A percentile compares a stretch with the other conserved stretches of the same genome.
These are phyloP conservation scores for Lichtheimia hyalospora DNA, from an alignment of 371 early-diverging fungal genomes.

Conservation along the genomic window DNA sequence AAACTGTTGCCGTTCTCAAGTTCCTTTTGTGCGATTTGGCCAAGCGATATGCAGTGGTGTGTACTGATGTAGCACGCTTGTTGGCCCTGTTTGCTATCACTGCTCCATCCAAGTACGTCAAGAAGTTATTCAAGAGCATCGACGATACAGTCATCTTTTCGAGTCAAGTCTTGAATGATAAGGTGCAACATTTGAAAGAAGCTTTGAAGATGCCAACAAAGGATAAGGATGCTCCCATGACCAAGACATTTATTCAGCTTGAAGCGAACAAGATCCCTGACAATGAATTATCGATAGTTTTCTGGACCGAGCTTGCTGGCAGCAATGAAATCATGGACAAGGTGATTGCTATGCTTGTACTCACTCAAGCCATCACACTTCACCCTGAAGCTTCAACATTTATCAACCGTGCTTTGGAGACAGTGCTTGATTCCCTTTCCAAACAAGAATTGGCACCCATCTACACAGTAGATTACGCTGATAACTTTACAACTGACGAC, in stretches of 20 bases:
- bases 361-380: conserved; percentile 9
- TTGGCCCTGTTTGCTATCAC: conserved; percentile 31
- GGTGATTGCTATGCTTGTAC: conserved; percentile 32
- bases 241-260: conserved; percentile 29
- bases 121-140: not conserved
- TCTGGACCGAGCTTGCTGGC: conserved; percentile 35
- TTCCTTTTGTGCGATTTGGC: conserved; percentile 34
- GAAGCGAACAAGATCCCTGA: conserved; percentile 28
- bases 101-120: conserved; percentile 21
- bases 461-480: not conserved
- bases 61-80: conserved; percentile 25
- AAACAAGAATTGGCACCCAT: conserved; percentile 1
- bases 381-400: not conserved
- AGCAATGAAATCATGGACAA: conserved; percentile 16
- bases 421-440: conserved; percentile 1
- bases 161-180: conserved; percentile 9
- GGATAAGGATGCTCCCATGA: conserved; percentile 6
- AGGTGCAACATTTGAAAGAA: conserved; percentile 17
- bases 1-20: conserved; percentile 26
- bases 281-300: conserved; percentile 4
- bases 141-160: not conserved
- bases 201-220: conserved; percentile 7
- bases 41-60: conserved; percentile 21
- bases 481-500: not conserved
- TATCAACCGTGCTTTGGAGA: not conserved